Base-by-base conservation (phyloP, 139 green algal species). In the Auxenochlorella pyrenoidosa region DNA sequence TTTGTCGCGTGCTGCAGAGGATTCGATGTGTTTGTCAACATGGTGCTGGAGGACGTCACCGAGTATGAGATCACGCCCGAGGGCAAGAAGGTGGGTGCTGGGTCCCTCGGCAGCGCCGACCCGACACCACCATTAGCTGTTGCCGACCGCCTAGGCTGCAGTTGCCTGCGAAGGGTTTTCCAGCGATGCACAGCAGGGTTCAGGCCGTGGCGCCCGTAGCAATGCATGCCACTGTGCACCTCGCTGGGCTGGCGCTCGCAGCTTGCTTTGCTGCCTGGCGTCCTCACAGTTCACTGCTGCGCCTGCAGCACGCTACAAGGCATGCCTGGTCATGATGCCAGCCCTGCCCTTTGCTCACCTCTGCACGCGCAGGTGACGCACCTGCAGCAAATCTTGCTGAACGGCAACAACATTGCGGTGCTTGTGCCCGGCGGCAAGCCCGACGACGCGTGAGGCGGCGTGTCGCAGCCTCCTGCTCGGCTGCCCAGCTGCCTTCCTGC, bases 11-110 rank as follows among this genome's bases (percentile, higher is more conserved):
- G 30, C 10, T 71, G 88, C 88, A 91, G 85, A 58, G 98, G 98
- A 24, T 99, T 99, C 86, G 98, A 99, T 80, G 95, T 98, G 4
- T 99, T 98, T 87, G 98, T 99, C 3, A 99, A 99, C 92, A 99
- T 99, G 97, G 98, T 99, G 66, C 93, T 99, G 54, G 97, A 99
- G 84, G 96, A 99, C 78, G 98, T 99, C 15, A 96, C 92, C 15
- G 98, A 99, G 89, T 98, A 97, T 38, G 97, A 99, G 87, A 88
- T 92, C 38, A 97, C 95, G 6, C 86, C 94, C 18, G 96, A 98
- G 79, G 98, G 97, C 41, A 89, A 85, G 21, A 93, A 88, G 63
- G 86, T 86, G 54, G 40, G 86, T 58, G 22, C 34, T 63, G 10
- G 6, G 54, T 4, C 54, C 10, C 16, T 24, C 15, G 2, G 18